Base-by-base conservation (phyloP, 345 rosid species). In the Salix caprea region DNA sequence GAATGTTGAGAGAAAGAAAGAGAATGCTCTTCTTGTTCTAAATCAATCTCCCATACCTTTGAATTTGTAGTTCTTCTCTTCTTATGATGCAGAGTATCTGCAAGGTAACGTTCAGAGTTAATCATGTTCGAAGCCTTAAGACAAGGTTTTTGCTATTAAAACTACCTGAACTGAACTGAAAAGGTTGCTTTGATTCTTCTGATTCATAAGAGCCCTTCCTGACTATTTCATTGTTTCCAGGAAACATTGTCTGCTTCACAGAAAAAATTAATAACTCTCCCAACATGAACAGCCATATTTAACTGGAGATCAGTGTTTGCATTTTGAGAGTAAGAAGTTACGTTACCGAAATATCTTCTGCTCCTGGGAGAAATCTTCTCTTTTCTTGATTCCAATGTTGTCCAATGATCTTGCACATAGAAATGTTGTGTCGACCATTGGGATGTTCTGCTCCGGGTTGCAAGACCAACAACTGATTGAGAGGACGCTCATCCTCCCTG, bases 401-500 rank as follows among this genome's bases (percentile, higher is more conserved):
- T 44, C 88, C 87, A 40, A 84, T 83, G 60, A 81, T 77, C 76
- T 83, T 85, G 81, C 85, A 84, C 67, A 70, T 60, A 71, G 91
- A 80, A 36, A 80, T 75, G 76, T 62, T 83, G 48, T 79, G 75
- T 32, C 77, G 79, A 26, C 75, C 81, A 54, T 85, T 80, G 4
- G 78, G 81, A 79, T 84, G 82, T 23, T 84, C 88, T 24, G 70
- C 72, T 61, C 84, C 89, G 44, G 89, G 88, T 78, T 83, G 88
- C 85, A 90, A 78, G 80, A 91, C 74, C 81, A 91, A 40, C 67
- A 91, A 71, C 75, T 91, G 94, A 15, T 87, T 86, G 64, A 90
- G 88, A 7, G 97, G 97, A 42, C 81, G 92, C 79, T 91, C 94
- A 69, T 91, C 94, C 84, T 90, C 92, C 32, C 94, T 91, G 7